Base-by-base conservation (phyloP, 495 filamentous ascomycete genomes). In the Talaromyces thailandensis region DNA sequence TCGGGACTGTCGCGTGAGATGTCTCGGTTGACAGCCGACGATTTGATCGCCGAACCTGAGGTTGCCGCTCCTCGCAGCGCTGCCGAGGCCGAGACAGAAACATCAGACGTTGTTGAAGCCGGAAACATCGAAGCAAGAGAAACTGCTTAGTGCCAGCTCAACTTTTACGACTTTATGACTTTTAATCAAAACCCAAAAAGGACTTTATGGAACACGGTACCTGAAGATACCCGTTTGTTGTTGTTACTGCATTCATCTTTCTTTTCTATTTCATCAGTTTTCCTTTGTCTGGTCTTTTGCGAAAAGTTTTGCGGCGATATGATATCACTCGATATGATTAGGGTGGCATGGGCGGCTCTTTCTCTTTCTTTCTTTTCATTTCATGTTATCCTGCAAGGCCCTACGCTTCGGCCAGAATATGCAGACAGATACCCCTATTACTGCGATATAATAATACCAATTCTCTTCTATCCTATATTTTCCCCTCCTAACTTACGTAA, bases 11-110 rank as follows among this genome's bases (percentile, higher is more conserved):
- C 59, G 3, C 61, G 61, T 11, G 25, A 56, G 31, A 26, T 37
- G 50, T 56, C 64, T 40, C 65, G 53, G 21, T 43, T 65, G 52
- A 62, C 65, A 18, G 58, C 48, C 9, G 65, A 67, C 25, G 65
- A 67, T 60, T 51, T 73, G 25, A 66, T 40, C 29, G 62, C 68
- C 9, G 69, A 64, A 32, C 71, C 71, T 26, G 59, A 31, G 6
- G 59, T 48, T 5, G 23, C 59, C 9, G 59, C 23, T 2, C 23
- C 59, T 61, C 59, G 59, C 43, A 48, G 28, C 28, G 14, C 25
- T 29, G 59, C 43, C 28, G 43, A 61, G 16, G 26, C 45, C 5
- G 57, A 59, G 16, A n/a, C 59, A 23, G 57, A 59, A 16, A 43
- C 31, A 4, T 11, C 57, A 18, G 59, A 61, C 21, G 32, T 9